Evolutionary conservation across 768 basidiomycete species (phyloP).

Genomic region (Exidia glandulosa): DNA sequence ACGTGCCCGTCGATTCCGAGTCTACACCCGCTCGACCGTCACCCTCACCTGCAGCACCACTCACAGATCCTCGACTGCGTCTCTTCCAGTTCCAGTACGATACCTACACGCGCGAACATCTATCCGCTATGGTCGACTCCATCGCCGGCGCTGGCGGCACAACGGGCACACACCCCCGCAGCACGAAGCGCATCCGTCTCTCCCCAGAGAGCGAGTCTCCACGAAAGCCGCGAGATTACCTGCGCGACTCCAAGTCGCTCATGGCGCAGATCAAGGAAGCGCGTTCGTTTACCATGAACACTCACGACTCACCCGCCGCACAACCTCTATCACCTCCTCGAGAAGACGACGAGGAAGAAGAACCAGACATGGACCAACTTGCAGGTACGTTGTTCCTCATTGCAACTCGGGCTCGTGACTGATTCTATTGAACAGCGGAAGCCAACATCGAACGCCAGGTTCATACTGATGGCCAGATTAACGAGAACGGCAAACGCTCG

Average conservation of each 20-base stretch:
- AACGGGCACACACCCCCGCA: constrained; percentile 48
- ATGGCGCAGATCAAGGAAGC: constrained; percentile 76
- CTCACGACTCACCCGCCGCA: constrained; percentile 27
- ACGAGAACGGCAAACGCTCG: neutral
- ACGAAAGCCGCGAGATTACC: constrained; percentile 46
- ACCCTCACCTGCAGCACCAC: constrained; percentile 27
- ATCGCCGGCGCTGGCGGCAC: constrained; percentile 76
- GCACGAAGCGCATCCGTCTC: constrained; percentile 70
- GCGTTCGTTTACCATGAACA: constrained; percentile 67
- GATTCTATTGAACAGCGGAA: neutral
- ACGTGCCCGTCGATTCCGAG: constrained; percentile 26
- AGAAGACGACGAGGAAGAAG: neutral
- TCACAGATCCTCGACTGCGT: constrained; percentile 64
- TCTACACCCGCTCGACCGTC: constrained; percentile 10
- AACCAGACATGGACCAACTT: neutral
- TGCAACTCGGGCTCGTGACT: neutral
- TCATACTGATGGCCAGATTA: too few relatives aligned
- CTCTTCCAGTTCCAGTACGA: constrained; percentile 94
- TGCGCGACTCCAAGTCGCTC: constrained; percentile 63
- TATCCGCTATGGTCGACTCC: constrained; percentile 88
- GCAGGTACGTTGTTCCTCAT: neutral
- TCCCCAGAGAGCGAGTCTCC: constrained; percentile 50
- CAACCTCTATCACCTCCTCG: neutral
- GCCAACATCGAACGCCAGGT: too few relatives aligned
- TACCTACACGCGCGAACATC: constrained; percentile 88